Evolutionary conservation across 2,329 filamentous ascomycete genomes (phyloP), one percentile per base, ranked within the genome.

Genomic region (Colletotrichum echinochloae): DNA sequence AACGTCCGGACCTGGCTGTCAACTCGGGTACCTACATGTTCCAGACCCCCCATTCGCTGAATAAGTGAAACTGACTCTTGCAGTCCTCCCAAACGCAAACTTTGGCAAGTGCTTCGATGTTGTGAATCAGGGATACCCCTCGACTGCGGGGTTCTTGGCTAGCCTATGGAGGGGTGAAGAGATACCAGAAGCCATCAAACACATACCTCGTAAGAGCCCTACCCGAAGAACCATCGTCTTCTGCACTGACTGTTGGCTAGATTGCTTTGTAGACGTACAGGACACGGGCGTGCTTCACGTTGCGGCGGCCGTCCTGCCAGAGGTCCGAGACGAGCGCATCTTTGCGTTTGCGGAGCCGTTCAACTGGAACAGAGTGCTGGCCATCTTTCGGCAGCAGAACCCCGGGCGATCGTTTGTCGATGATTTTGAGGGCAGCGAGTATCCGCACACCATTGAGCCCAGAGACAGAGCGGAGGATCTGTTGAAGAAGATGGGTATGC

Each of bases 281-380:
- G 87, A 89, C 62, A 75, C 75, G 2, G 87, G 86, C 0, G 78
- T 83, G 0, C 76, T 90, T 0, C 87, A 89, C 49, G 79, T 89
- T 3, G 83, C 85, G 3, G 87, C 84, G 0, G 77, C 86, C 8
- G 79, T 88, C 0, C 79, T 86, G 28, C 78, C 80, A 30, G 79
- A 87, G 72, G 82, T 86, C 0, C 70, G 77, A 2, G 81, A 81
- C 0, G 83, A 89, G 73, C 83, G 89, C 1, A 75, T 91, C 12
- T 88, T 89, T 74, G 88, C 79, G 2, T 87, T 85, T 65, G 86
- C 84, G 0, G 78, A 81, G 2, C 81, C 81, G 0, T 85, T 81
- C 67, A 86, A 80, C 60, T 86, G 81, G 77, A 84, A 85, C 23
- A 74, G 81, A 3, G 73, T 87, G 0, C 55, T 81, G 7, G 75